Percentiles rank a stretch among this genome's conserved stretches.
Conservation (phyloP, 2,329 filamentous ascomycete species). For the Apiospora saccharicola region DNA sequence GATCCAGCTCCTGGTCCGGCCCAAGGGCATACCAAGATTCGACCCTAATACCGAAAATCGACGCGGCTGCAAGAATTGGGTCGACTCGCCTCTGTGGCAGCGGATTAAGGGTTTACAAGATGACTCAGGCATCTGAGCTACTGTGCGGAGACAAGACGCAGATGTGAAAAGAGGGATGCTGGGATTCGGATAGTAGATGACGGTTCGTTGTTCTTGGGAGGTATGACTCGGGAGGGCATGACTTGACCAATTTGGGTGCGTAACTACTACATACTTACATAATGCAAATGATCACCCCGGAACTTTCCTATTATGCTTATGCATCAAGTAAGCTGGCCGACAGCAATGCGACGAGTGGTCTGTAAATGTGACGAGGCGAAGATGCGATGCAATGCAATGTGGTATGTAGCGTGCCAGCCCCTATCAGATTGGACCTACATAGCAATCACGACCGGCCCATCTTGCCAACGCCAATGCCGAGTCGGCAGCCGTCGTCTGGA, state of each 20-base stretch:
- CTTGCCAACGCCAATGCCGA: slow-evolving; percentile 1
- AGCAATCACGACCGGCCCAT: neutral
- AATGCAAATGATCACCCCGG: neutral
- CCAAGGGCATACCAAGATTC: slow-evolving; percentile 25
- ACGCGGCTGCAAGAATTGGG: slow-evolving; percentile 29
- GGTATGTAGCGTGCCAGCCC: neutral
- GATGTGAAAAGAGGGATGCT: neutral
- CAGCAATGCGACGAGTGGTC: neutral
- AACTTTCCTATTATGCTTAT: neutral
- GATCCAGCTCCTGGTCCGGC: slow-evolving; percentile 37
- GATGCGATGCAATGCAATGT: neutral
- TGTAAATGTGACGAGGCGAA: neutral
- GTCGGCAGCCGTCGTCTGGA: neutral
- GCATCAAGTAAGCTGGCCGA: neutral
- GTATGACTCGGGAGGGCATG: neutral
- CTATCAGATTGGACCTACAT: neutral
- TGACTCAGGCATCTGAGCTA: slow-evolving; percentile 31
- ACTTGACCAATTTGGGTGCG: neutral
- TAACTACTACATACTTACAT: neutral
- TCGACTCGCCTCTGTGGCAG: slow-evolving; percentile 13
- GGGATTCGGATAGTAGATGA: neutral
- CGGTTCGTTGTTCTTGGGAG: neutral
- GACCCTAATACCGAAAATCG: slow-evolving; percentile 26
- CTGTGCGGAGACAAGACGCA: neutral
- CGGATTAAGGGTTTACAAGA: slow-evolving; percentile 24